Evolutionary conservation across 805 yeast genomes (phyloP), one percentile per base, ranked within the genome.

Genomic region (Scheffersomyces stipitis): DNA sequence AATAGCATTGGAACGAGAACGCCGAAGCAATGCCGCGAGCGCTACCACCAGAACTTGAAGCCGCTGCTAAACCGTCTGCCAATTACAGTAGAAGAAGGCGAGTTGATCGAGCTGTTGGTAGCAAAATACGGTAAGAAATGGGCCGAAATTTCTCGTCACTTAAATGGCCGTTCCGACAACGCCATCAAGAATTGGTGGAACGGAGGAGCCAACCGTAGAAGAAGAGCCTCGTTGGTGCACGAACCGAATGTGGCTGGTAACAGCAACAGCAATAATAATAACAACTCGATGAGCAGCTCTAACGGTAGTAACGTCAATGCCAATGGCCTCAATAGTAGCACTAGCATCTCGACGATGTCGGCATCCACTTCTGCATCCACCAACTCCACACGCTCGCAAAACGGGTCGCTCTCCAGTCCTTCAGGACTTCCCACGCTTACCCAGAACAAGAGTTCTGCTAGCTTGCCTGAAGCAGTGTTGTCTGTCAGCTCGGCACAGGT

Each of bases 161-260:
- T 88, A 40, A 83, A 85, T 44, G 96, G 96, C 2, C 69, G 96
- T 36, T 75, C 84, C n/a, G 96, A 88, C 60, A 88, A 87, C 58
- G 89, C 95, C 15, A 86, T 87, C 51, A 87, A 87, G 57, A 89
- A 89, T 63, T 89, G 96, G 96, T 88, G 96, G 96, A 87, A 87
- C 55, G 95, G 96, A 3, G 95, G 96, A 6, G 91, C 95, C 10
- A 87, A 86, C 56, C 71, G 95, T 42, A 69, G 96, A 42, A 75
- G 93, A 51, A 66, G 88, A 45, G 68, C 69, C 5, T 51, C 53
- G 15, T 34, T 38, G 31, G 46, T 47, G 24, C 24, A 20, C 24
- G 10, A 7, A 7, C 24, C 24, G 10, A 20, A 10, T 20, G 24
- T 10, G 9, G 10, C 7, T 20, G 7, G 7, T 7, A 20, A 20